Conservation (phyloP, 805 yeast species). For the Suhomyces faveliae region DNA sequence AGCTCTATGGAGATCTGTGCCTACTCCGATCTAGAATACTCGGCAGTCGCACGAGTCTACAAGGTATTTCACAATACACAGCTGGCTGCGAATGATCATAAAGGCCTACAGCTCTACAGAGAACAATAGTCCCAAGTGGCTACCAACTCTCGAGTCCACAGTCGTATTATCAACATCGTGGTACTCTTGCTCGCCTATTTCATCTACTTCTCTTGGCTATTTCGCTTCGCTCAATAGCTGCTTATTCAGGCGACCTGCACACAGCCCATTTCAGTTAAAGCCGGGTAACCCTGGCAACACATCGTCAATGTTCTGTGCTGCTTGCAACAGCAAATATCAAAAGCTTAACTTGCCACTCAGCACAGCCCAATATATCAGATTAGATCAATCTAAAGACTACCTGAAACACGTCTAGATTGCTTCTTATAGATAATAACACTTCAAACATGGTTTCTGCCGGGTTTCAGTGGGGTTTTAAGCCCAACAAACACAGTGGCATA, state of each 20-base stretch:
- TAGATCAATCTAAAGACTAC: not conserved
- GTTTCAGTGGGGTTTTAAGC: slow-evolving; percentile 27
- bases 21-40: too few species aligned
- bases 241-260: not conserved
- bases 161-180: too few species aligned
- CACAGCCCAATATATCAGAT: not conserved
- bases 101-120: too few species aligned
- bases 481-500: not conserved
- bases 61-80: too few species aligned
- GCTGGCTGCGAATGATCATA: too few species aligned
- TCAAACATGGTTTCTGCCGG: slow-evolving; percentile 26
- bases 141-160: too few species aligned
- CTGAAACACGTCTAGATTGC: not conserved
- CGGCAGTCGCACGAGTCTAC: too few species aligned
- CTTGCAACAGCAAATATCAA: slow-evolving; percentile 1
- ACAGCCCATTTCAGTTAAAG: not conserved
- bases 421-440: too few species aligned
- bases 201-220: too few species aligned
- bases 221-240: not conserved
- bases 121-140: too few species aligned
- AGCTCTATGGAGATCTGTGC: too few species aligned
- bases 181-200: too few species aligned
- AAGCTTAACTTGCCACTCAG: not conserved
- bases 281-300: not conserved
- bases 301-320: not conserved